Evolutionary conservation across 805 yeast species (phyloP).

Genomic region (Nakazawaea siamensis): DNA sequence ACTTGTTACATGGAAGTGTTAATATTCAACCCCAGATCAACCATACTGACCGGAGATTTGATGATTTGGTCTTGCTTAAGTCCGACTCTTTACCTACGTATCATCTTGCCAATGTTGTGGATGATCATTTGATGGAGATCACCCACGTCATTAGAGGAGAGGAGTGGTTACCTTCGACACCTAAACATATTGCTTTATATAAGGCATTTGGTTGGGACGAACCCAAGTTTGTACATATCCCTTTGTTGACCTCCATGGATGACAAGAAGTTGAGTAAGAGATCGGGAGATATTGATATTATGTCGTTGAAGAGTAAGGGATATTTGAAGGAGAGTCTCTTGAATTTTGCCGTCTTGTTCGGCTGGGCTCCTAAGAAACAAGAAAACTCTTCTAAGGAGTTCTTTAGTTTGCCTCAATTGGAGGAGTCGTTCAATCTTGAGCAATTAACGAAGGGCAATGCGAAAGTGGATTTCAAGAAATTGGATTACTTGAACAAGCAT

Average conservation of each 20-base stretch:
- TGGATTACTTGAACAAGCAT: conserved; percentile 68
- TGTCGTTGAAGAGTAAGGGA: conserved; percentile 49
- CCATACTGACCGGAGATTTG: conserved; percentile 62
- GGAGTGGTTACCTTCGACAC: conserved; percentile 96
- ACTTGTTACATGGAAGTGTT: conserved; percentile 70
- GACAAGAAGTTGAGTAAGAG: conserved; percentile 84
- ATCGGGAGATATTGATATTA: conserved; percentile 71
- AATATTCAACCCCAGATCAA: conserved; percentile 78
- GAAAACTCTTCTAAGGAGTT: conserved; percentile 41
- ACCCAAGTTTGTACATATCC: conserved; percentile 85
- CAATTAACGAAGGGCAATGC: conserved; percentile 90
- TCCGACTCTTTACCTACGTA: conserved; percentile 96
- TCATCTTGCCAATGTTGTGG: conserved; percentile 93
- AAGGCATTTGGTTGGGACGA: conserved; percentile 78
- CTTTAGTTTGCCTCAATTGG: conserved; percentile 43
- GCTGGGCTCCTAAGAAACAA: conserved; percentile 82
- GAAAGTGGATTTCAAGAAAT: conserved; percentile 74
- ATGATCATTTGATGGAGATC: conserved; percentile 86
- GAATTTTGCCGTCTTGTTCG: conserved; percentile 83
- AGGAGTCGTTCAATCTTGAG: conserved; percentile 48
- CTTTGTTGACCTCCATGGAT: conserved; percentile 63
- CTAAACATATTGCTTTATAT: conserved; percentile 86
- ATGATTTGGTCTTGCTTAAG: conserved; percentile 83
- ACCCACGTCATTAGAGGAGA: conserved; percentile 96
- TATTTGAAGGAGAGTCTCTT: conserved; percentile 80